These are phyloP conservation scores for Salmacisia buchloeana DNA, from an alignment of 1,284 basidiomycete genomes.

Conservation along the genomic window DNA sequence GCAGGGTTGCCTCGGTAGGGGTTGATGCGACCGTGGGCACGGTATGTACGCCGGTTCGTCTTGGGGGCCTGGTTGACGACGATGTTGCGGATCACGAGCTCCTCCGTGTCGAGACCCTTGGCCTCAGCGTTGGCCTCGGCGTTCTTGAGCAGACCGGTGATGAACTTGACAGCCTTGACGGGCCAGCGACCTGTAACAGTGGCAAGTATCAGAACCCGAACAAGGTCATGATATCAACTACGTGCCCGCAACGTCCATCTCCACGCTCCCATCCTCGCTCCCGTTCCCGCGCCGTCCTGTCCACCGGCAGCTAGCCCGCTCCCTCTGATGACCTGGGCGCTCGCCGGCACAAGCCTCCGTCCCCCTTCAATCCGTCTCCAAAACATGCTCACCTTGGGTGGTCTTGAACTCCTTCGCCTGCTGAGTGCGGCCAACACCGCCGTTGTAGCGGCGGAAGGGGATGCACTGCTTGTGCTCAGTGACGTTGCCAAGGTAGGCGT, in stretches of 20 bases:
- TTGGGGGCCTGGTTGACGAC: slow-evolving; percentile 99
- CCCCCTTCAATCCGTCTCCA: not conserved
- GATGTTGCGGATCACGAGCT: slow-evolving; percentile 91
- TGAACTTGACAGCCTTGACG: slow-evolving; percentile 96
- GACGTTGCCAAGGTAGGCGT: slow-evolving; percentile 88
- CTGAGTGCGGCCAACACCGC: slow-evolving; percentile 91
- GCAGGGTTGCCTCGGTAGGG: slow-evolving; percentile 74
- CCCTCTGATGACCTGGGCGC: no score
- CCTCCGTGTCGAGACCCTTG: slow-evolving; percentile 89
- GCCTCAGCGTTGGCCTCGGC: slow-evolving; percentile 98
- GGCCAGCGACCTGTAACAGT: slow-evolving; percentile 80
- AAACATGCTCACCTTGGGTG: slow-evolving; percentile 72
- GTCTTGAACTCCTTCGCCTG: slow-evolving; percentile 98
- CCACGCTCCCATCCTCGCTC: no score
- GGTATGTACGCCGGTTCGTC: slow-evolving; percentile 99
- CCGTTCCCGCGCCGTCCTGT: no score
- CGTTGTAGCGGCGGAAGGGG: slow-evolving; percentile 93
- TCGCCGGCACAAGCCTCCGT: not conserved
- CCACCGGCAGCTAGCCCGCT: no score
- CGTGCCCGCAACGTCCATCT: no score
- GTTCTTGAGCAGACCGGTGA: slow-evolving; percentile 92
- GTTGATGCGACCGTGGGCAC: slow-evolving; percentile 82
- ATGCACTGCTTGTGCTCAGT: slow-evolving; percentile 94
- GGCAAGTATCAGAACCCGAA: not conserved
- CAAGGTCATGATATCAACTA: no score